These are phyloP conservation scores for Phyllosticta ampelicida DNA, from an alignment of 2,329 filamentous ascomycete genomes.

Conservation along the genomic window DNA sequence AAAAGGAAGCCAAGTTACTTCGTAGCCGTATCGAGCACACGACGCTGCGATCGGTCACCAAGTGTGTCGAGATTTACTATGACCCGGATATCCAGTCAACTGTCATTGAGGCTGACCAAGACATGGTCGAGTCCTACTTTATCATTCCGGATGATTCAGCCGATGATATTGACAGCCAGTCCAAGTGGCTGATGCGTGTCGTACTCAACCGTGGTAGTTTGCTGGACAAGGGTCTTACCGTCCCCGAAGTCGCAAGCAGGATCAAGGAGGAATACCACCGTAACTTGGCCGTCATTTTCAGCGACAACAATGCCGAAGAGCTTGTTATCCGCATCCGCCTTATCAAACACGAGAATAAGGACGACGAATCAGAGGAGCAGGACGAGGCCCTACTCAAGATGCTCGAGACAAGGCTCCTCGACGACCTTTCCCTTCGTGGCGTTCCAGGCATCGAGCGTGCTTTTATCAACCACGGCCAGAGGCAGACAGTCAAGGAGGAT, in stretches of 20 bases:
- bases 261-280: constrained; percentile 82
- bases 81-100: constrained; percentile 83
- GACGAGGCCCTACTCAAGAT: constrained; percentile 69
- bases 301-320: constrained; percentile 93
- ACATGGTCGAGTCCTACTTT: constrained; percentile 96
- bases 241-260: constrained; percentile 78
- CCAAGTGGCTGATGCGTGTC: constrained; percentile 90
- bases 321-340: constrained; percentile 89
- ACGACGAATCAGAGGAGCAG: constrained; percentile 68
- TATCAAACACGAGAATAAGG: constrained; percentile 49
- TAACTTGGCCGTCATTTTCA: constrained; percentile 88
- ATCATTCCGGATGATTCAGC: constrained; percentile 79
- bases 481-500: constrained; percentile 50
- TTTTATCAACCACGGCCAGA: constrained; percentile 57
- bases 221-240: constrained; percentile 84
- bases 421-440: constrained; percentile 83
- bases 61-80: constrained; percentile 92
- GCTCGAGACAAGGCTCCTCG: constrained; percentile 80
- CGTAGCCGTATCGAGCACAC: constrained; percentile 91
- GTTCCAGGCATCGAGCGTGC: constrained; percentile 80
- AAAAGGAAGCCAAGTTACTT: constrained; percentile 65
- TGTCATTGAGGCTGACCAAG: constrained; percentile 73
- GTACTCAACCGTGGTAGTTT: constrained; percentile 88
- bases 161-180: constrained; percentile 54
- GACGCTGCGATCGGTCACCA: constrained; percentile 80